Conservation (phyloP, 257 asterid species). For the Marsdenia floribunda region DNA sequence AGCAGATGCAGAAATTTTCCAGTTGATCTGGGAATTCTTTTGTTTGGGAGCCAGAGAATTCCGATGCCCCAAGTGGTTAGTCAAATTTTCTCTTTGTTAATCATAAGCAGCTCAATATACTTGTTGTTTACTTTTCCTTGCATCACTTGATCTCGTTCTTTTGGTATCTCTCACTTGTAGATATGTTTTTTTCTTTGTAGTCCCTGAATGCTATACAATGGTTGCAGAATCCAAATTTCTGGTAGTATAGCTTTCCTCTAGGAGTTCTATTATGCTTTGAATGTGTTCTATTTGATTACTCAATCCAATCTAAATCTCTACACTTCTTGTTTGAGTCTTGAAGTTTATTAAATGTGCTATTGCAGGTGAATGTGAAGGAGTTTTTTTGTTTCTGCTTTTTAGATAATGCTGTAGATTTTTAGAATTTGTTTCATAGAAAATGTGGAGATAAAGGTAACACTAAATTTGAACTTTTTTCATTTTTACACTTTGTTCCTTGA, state of each 20-base stretch:
- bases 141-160: neutral
- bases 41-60: constrained; percentile 50
- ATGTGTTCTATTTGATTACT: neutral
- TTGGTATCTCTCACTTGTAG: neutral
- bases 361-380: constrained; percentile 69
- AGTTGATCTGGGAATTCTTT: constrained; percentile 36
- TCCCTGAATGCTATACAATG: constrained; percentile 62
- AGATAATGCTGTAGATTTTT: constrained; percentile 56
- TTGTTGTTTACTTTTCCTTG: neutral
- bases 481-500: constrained; percentile 3
- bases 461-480: constrained; percentile 12
- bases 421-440: constrained; percentile 62
- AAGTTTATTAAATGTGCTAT: constrained; percentile 4
- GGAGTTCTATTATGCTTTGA: neutral
- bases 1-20: constrained; percentile 38
- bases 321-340: neutral
- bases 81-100: constrained; percentile 9
- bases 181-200: constrained; percentile 40
- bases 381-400: constrained; percentile 75
- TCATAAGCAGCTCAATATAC: neutral
- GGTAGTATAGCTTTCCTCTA: constrained; percentile 39
- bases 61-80: constrained; percentile 89
- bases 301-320: neutral
- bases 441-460: constrained; percentile 95
- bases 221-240: constrained; percentile 84